Conservation (phyloP, 352 stramenopile genomes). For the Phytopythium vexans region DNA sequence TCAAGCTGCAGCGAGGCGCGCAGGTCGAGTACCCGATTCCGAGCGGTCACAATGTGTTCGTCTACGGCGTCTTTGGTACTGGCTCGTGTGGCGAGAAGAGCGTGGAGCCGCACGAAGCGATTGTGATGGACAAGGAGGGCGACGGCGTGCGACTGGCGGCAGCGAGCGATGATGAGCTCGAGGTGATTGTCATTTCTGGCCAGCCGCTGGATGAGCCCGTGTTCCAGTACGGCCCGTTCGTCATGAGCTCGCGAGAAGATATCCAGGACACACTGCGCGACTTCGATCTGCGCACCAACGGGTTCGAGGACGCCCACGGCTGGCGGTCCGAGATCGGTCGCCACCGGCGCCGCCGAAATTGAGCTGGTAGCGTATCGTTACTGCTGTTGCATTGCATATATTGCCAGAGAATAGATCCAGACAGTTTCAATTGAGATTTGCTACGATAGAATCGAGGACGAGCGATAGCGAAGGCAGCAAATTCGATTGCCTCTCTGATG, state of each 20-base stretch:
- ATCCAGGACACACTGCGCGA: constrained; percentile 52
- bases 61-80: constrained; percentile 32
- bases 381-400: neutral
- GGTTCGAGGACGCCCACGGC: constrained; percentile 54
- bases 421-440: no score
- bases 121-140: constrained; percentile 50
- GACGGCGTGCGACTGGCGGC: constrained; percentile 41
- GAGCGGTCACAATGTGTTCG: constrained; percentile 33
- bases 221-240: constrained; percentile 68
- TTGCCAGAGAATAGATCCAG: no score
- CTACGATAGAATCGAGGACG: no score
- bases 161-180: constrained; percentile 22
- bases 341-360: constrained; percentile 7
- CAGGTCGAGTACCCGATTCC: constrained; percentile 42
- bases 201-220: constrained; percentile 58
- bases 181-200: constrained; percentile 53
- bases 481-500: no score
- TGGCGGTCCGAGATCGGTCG: constrained; percentile 57
- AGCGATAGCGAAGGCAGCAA: no score
- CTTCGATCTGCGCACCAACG: constrained; percentile 49
- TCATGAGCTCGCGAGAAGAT: constrained; percentile 61
- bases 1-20: constrained; percentile 28
- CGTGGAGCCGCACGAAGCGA: constrained; percentile 36
- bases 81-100: constrained; percentile 18
- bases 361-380: neutral